Conservation (phyloP, 768 basidiomycete genomes). For the Glaciozyma antarctica region DNA sequence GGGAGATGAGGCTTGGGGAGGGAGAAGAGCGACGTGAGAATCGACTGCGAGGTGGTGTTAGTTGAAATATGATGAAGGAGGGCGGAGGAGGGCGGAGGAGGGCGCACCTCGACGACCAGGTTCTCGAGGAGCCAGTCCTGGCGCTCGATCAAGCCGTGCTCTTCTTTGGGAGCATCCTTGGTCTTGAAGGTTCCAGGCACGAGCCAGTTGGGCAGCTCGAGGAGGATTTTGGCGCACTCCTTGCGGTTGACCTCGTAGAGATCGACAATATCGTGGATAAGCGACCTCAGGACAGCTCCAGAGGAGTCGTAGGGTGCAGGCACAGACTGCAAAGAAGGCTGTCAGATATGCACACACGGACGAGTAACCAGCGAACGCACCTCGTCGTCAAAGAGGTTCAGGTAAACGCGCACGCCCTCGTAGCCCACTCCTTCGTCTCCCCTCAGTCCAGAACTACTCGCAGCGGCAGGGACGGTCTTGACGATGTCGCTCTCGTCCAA, state of each 20-base stretch:
- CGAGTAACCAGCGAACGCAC: slow-evolving; percentile 66
- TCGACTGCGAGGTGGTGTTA: slow-evolving; percentile 45
- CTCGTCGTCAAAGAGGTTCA: slow-evolving; percentile 49
- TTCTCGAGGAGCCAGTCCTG: slow-evolving; percentile 72
- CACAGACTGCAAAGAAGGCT: slow-evolving; percentile 5
- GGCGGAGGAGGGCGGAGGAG: too few species aligned
- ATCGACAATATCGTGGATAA: slow-evolving; percentile 65
- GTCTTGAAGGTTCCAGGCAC: slow-evolving; percentile 68
- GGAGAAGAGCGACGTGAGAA: slow-evolving; percentile 63
- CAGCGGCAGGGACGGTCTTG: slow-evolving; percentile 8
- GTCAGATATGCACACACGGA: slow-evolving; percentile 52
- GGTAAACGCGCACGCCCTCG: slow-evolving; percentile 40
- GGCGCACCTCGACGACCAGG: slow-evolving; percentile 66
- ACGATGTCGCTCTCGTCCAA: slow-evolving; percentile 62
- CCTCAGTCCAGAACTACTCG: slow-evolving; percentile 43
- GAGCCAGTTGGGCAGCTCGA: slow-evolving; percentile 79
- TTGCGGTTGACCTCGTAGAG: slow-evolving; percentile 95
- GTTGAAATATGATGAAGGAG: not conserved
- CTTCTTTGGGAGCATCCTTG: slow-evolving; percentile 8
- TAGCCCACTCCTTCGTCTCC: slow-evolving; percentile 49
- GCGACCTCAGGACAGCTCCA: slow-evolving; percentile 52
- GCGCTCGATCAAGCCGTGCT: not conserved
- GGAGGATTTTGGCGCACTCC: slow-evolving; percentile 76
- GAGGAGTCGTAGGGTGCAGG: slow-evolving; percentile 20
- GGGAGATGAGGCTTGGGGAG: slow-evolving; percentile 69